Conservation (phyloP, 345 rosid species). For the Acer yangbiense region DNA sequence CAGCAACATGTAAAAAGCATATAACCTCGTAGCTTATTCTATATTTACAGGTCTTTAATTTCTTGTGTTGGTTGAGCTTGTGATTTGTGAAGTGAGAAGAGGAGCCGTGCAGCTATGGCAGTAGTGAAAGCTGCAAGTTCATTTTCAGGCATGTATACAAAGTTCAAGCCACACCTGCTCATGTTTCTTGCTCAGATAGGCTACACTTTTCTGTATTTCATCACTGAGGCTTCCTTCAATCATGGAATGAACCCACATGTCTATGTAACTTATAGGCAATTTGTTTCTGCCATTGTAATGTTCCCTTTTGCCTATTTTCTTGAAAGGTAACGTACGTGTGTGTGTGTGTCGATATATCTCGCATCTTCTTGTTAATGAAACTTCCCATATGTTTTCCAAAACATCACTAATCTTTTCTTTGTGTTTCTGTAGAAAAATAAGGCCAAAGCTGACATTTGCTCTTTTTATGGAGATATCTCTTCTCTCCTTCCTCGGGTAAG, state of each 20-base stretch:
- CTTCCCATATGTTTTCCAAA: neutral
- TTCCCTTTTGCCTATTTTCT: constrained; percentile 61
- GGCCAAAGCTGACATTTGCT: constrained; percentile 61
- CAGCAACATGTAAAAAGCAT: constrained; percentile 25
- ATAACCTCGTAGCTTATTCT: constrained; percentile 3
- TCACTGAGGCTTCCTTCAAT: constrained; percentile 68
- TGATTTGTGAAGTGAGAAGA: neutral
- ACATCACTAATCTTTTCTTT: neutral
- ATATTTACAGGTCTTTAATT: neutral
- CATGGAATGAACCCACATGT: constrained; percentile 79
- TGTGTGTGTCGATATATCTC: neutral
- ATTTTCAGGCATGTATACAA: constrained; percentile 4
- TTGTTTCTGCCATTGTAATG: constrained; percentile 45
- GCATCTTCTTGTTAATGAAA: neutral
- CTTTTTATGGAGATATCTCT: constrained; percentile 62
- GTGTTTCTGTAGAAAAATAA: constrained; percentile 46
- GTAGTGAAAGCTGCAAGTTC: neutral
- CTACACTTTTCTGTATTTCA: constrained; percentile 55
- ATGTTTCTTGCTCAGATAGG: constrained; percentile 54
- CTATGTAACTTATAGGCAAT: constrained; percentile 63
- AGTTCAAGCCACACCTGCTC: constrained; percentile 58
- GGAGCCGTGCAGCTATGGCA: constrained; percentile 5
- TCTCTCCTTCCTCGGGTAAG: constrained; percentile 69
- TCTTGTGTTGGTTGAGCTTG: neutral
- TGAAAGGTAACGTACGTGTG: constrained; percentile 43